Conservation (phyloP, 331 rosid species). For the Dryas integrifolia region DNA sequence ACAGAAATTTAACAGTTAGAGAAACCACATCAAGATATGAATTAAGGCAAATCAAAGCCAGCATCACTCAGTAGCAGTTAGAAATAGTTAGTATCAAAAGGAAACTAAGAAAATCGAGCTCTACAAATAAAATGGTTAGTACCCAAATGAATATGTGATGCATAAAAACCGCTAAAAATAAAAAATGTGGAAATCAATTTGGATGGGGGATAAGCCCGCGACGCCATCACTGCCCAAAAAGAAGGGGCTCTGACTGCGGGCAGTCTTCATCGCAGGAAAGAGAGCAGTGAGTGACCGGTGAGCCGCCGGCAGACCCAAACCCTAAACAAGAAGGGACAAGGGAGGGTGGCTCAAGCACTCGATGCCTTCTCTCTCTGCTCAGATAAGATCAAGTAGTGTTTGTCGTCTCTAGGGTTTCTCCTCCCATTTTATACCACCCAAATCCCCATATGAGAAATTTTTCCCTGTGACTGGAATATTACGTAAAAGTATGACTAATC, state of each 20-base stretch:
- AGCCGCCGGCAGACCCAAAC: constrained; percentile 18
- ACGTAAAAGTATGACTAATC: too few relatives aligned
- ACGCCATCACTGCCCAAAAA: constrained; percentile 11
- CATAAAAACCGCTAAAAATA: too few relatives aligned
- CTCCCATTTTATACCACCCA: neutral
- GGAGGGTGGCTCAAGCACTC: constrained; percentile 19
- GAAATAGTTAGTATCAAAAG: too few relatives aligned
- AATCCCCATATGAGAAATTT: neutral
- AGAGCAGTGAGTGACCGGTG: neutral
- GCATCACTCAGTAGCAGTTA: too few relatives aligned
- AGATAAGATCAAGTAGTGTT: constrained; percentile 22
- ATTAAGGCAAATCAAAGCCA: too few relatives aligned
- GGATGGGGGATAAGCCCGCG: constrained; percentile 17
- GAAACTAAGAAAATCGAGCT: too few relatives aligned
- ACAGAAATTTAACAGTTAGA: too few relatives aligned
- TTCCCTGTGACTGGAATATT: too few relatives aligned
- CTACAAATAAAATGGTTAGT: too few relatives aligned
- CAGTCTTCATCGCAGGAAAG: constrained; percentile 19
- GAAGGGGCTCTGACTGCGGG: constrained; percentile 23
- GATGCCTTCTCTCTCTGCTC: constrained; percentile 3
- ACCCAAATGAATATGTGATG: neutral
- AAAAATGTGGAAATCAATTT: neutral
- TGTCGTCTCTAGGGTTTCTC: neutral
- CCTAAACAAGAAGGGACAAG: neutral
- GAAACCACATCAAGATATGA: too few relatives aligned